phyloP scores from a whole-genome alignment of 495 filamentous ascomycete genomes.

The Bombardia bombarda region DNA sequence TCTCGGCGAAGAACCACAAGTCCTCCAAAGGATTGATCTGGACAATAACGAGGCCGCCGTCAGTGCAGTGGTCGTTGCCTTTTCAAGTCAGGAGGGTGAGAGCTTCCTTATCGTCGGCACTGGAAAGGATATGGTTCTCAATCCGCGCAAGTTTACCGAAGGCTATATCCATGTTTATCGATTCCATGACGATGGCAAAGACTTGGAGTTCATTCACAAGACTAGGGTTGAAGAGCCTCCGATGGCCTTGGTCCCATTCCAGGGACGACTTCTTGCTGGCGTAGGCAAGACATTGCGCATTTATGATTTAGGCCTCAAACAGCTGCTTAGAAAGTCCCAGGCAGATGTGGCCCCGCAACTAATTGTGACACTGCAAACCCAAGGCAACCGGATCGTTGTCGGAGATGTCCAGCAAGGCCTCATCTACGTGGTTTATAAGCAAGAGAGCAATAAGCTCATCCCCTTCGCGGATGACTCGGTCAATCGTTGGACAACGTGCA shows the following conservation, averaged over 20 bases:
- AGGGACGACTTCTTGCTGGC: slow-evolving; percentile 80
- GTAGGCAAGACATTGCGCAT: slow-evolving; percentile 74
- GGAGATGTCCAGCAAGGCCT: slow-evolving; percentile 88
- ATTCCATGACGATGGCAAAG: slow-evolving; percentile 75
- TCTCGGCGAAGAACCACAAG: slow-evolving; percentile 53
- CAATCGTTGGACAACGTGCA: slow-evolving; percentile 79
- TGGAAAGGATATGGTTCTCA: slow-evolving; percentile 76
- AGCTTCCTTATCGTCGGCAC: slow-evolving; percentile 89
- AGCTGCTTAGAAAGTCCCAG: slow-evolving; percentile 87
- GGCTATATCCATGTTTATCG: slow-evolving; percentile 92
- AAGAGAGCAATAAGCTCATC: slow-evolving; percentile 80
- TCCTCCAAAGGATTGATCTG: slow-evolving; percentile 69
- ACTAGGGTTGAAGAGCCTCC: slow-evolving; percentile 85
- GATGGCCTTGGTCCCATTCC: slow-evolving; percentile 81
- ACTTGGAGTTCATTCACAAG: slow-evolving; percentile 92
- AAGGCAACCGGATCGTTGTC: slow-evolving; percentile 85
- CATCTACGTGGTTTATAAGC: slow-evolving; percentile 89
- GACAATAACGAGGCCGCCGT: slow-evolving; percentile 88
- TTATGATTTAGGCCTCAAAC: slow-evolving; percentile 84
- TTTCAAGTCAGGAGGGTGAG: slow-evolving; percentile 82
- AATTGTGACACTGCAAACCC: slow-evolving; percentile 81
- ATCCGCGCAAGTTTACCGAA: slow-evolving; percentile 61
- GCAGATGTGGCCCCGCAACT: slow-evolving; percentile 69
- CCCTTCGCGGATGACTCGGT: slow-evolving; percentile 87
- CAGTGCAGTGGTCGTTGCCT: slow-evolving; percentile 73